A percentile compares a stretch with the other conserved stretches of the same genome.
phyloP scores from a whole-genome alignment of 1,139 yeast genomes.

The Yamadazyma atlantica region DNA sequence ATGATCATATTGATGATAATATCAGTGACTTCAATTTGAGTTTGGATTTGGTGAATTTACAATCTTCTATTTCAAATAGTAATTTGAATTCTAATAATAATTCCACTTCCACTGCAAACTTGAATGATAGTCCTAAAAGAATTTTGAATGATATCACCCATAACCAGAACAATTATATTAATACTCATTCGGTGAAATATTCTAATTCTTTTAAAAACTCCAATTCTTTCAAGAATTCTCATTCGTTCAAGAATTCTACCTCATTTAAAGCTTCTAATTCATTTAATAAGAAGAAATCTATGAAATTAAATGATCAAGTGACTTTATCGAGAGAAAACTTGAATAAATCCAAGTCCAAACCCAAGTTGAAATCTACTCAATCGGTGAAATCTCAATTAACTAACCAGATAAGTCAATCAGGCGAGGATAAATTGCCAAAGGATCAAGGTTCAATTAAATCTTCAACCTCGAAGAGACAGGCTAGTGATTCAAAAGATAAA shows the following conservation, averaged over 20 bases:
- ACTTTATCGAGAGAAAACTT: slow-evolving; percentile 22
- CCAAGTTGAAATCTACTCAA: slow-evolving; percentile 12
- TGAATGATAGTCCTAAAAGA: slow-evolving; percentile 13
- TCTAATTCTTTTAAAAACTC: slow-evolving; percentile 33
- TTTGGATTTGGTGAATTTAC: slow-evolving; percentile 3
- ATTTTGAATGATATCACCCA: slow-evolving; percentile 10
- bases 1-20: slow-evolving; percentile 53
- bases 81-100: slow-evolving; percentile 4
- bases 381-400: slow-evolving; percentile 14
- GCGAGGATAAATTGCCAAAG: too few species aligned
- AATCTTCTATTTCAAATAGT: slow-evolving; percentile 24
- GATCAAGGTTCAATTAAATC: slow-evolving; percentile 5
- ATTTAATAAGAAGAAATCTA: slow-evolving; percentile 35
- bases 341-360: slow-evolving; percentile 17
- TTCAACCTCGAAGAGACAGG: not conserved
- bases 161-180: slow-evolving; percentile 23
- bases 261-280: slow-evolving; percentile 40
- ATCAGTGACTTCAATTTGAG: slow-evolving; percentile 19
- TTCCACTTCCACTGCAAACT: slow-evolving; percentile 42
- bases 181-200: slow-evolving; percentile 27
- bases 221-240: slow-evolving; percentile 32
- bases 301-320: slow-evolving; percentile 24
- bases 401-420: too few species aligned
- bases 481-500: too few species aligned
- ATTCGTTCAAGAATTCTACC: slow-evolving; percentile 13